phyloP scores from a whole-genome alignment of 148 eudicot species.

The Drosera capensis region DNA sequence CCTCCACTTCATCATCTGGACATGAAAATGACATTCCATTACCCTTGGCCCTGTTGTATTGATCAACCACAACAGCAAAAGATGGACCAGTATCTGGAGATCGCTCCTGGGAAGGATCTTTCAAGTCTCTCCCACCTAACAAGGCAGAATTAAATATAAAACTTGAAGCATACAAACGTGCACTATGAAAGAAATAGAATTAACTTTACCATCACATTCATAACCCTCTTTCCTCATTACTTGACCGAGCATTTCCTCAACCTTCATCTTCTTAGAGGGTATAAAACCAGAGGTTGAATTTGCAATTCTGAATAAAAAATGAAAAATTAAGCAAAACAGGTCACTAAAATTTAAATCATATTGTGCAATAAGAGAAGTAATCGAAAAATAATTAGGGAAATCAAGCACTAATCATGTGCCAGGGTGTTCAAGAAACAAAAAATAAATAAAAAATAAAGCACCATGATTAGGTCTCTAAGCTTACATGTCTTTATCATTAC shows the following conservation, averaged over 20 bases:
- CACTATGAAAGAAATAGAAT: constrained; percentile 3
- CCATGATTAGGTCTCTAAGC: constrained; percentile 7
- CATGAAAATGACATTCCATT: constrained; percentile 28
- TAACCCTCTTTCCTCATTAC: constrained; percentile 7
- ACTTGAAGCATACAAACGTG: constrained; percentile 8
- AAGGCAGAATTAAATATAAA: constrained; percentile 13
- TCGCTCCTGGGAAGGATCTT: constrained; percentile 13
- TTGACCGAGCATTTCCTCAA: constrained; percentile 28
- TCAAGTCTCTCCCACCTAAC: constrained; percentile 30
- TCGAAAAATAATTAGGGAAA: no score
- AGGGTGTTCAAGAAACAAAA: background rate
- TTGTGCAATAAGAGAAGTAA: no score
- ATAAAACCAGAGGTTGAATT: constrained; percentile 30
- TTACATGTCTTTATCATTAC: constrained; percentile 21
- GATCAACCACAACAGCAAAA: constrained; percentile 16
- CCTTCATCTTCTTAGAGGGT: constrained; percentile 33
- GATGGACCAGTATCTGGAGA: constrained; percentile 20
- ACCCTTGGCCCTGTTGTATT: constrained; percentile 20
- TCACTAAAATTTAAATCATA: no score
- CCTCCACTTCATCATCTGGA: constrained; percentile 78
- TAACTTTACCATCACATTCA: constrained; percentile 29
- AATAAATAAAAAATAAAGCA: no score
- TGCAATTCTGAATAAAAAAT: constrained; percentile 4
- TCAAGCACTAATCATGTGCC: no score
- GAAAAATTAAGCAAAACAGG: no score